These are phyloP conservation scores for Huiozyma sinensis DNA, from an alignment of 805 yeast genomes.

Conservation along the genomic window DNA sequence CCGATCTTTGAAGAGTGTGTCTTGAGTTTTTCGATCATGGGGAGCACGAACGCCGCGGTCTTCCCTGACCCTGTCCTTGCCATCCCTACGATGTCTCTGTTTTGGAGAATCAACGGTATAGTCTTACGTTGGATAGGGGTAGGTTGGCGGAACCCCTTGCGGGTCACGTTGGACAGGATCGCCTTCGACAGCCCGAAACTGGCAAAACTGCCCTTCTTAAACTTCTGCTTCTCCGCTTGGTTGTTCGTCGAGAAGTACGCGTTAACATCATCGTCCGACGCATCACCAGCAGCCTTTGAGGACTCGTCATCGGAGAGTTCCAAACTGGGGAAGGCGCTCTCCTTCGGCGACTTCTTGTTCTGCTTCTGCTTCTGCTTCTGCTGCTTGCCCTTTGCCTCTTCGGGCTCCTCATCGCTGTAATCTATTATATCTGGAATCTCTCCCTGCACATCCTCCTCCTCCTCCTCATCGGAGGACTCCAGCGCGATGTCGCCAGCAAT, in stretches of 20 bases:
- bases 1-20: conserved; percentile 82
- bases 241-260: conserved; percentile 32
- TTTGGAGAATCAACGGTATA: conserved; percentile 78
- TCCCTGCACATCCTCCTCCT: conserved; percentile 17
- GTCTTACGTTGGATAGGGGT: conserved; percentile 97
- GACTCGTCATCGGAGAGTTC: conserved; percentile 44
- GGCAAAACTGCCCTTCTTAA: conserved; percentile 70
- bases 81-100: conserved; percentile 96
- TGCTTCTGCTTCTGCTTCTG: conserved; percentile 9
- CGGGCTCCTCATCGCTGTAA: conserved; percentile 24
- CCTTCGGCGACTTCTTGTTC: conserved; percentile 4
- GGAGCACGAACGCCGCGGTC: conserved; percentile 92
- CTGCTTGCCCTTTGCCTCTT: conserved; percentile 34
- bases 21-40: conserved; percentile 77
- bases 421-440: conserved; percentile 22
- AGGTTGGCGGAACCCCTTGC: conserved; percentile 87
- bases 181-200: conserved; percentile 79
- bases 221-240: conserved; percentile 20
- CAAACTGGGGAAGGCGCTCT: conserved; percentile 35
- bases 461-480: conserved; percentile 28
- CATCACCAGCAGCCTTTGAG: conserved; percentile 14
- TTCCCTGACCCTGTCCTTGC: conserved; percentile 99
- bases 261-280: conserved; percentile 35
- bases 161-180: conserved; percentile 55
- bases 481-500: conserved; percentile 53